These are phyloP conservation scores for Tetrapisispora nanseiensis DNA, from an alignment of 805 yeast genomes.

Conservation along the genomic window DNA sequence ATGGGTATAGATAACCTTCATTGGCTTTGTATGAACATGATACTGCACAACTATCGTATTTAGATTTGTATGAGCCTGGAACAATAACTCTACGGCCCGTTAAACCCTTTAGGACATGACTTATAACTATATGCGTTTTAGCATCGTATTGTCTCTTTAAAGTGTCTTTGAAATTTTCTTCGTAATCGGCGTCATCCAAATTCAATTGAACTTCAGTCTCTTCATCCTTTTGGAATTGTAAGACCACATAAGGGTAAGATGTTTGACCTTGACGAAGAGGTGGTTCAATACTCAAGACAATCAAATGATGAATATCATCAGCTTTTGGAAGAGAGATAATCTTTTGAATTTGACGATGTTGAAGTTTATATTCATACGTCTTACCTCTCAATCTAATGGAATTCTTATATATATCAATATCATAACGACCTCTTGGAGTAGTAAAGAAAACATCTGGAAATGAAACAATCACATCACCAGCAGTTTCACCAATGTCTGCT, in stretches of 20 bases:
- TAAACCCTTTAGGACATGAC: slow-evolving; percentile 82
- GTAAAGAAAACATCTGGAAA: slow-evolving; percentile 84
- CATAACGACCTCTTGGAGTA: slow-evolving; percentile 98
- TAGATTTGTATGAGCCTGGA: slow-evolving; percentile 74
- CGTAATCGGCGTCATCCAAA: slow-evolving; percentile 71
- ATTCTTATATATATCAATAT: slow-evolving; percentile 82
- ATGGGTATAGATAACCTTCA: slow-evolving; percentile 88
- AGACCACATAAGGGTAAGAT: slow-evolving; percentile 80
- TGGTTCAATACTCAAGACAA: slow-evolving; percentile 88
- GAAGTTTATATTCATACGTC: slow-evolving; percentile 93
- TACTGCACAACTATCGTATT: slow-evolving; percentile 74
- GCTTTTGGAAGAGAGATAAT: slow-evolving; percentile 89
- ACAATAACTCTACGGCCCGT: slow-evolving; percentile 76
- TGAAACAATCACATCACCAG: slow-evolving; percentile 91
- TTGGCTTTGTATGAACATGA: slow-evolving; percentile 89
- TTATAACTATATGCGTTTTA: slow-evolving; percentile 75
- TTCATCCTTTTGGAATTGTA: slow-evolving; percentile 86
- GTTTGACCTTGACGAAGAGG: slow-evolving; percentile 98
- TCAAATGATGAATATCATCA: slow-evolving; percentile 81
- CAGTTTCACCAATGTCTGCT: slow-evolving; percentile 88
- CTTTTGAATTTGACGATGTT: slow-evolving; percentile 80
- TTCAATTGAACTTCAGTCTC: slow-evolving; percentile 86
- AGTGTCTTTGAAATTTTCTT: slow-evolving; percentile 62
- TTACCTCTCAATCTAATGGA: slow-evolving; percentile 91
- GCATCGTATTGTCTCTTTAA: slow-evolving; percentile 70